These are phyloP conservation scores for Blastobotrys capitulatus DNA, from an alignment of 1,139 yeast species.

Conservation along the genomic window DNA sequence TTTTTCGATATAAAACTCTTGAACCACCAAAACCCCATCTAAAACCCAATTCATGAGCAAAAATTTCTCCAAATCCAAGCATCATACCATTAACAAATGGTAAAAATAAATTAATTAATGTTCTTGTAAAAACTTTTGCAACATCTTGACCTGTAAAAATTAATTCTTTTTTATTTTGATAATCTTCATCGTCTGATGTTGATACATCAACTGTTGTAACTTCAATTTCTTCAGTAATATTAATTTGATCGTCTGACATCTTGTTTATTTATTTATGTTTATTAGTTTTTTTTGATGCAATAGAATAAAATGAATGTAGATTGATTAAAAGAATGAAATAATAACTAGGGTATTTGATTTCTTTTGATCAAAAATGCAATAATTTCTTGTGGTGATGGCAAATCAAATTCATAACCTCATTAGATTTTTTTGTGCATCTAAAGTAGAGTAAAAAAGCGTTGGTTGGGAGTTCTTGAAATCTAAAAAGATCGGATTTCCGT, in stretches of 20 bases:
- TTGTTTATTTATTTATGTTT: too few species aligned
- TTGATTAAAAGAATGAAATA: too few species aligned
- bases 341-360: too few species aligned
- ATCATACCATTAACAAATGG: slow-evolving; percentile 93
- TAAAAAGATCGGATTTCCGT: too few species aligned
- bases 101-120: slow-evolving; percentile 65
- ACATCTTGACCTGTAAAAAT: neutral
- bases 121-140: neutral
- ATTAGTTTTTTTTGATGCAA: too few species aligned
- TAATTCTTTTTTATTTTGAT: neutral
- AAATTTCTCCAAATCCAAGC: slow-evolving; percentile 94
- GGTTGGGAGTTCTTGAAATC: too few species aligned
- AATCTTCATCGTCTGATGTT: slow-evolving; percentile 1
- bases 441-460: too few species aligned
- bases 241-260: neutral
- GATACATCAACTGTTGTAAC: neutral
- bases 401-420: too few species aligned
- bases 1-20: slow-evolving; percentile 35
- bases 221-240: slow-evolving; percentile 3
- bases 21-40: slow-evolving; percentile 77
- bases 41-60: slow-evolving; percentile 91
- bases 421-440: too few species aligned
- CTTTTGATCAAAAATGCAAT: too few species aligned
- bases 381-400: too few species aligned
- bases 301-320: too few species aligned